These are phyloP conservation scores for Pisolithus orientalis DNA, from an alignment of 768 basidiomycete species.

Conservation along the genomic window DNA sequence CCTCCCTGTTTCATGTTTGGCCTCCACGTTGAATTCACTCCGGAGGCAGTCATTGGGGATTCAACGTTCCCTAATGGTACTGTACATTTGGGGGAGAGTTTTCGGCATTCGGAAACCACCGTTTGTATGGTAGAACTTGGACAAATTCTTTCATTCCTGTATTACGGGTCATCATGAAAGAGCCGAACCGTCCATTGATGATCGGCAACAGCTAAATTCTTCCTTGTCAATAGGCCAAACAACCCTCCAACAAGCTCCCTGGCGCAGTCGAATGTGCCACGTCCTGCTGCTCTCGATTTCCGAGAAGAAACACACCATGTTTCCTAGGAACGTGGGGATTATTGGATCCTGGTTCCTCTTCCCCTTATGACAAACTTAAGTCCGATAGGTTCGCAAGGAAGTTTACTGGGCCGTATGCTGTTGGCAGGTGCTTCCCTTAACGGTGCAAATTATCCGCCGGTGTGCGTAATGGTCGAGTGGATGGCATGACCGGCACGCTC, in stretches of 20 bases:
- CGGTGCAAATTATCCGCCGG: neutral
- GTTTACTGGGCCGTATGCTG: neutral
- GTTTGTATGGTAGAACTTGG: neutral
- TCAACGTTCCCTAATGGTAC: too few species aligned
- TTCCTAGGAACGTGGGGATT: neutral
- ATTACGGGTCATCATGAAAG: neutral
- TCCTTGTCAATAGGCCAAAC: neutral
- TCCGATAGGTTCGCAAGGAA: neutral
- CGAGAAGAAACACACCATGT: neutral
- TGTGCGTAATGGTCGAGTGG: neutral
- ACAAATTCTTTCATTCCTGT: neutral
- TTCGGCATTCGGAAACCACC: too few species aligned
- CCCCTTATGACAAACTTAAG: neutral
- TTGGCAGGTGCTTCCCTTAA: neutral
- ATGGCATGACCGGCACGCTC: neutral
- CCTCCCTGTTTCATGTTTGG: too few species aligned
- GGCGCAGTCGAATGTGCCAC: neutral
- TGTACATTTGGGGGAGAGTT: too few species aligned
- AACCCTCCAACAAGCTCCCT: neutral
- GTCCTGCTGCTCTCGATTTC: neutral
- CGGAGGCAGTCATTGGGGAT: too few species aligned
- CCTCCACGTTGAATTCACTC: too few species aligned
- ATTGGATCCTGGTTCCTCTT: neutral
- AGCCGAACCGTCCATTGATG: neutral
- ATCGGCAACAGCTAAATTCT: neutral